phyloP scores from a whole-genome alignment of 352 stramenopile species.

The Globisporangium megalacanthum region DNA sequence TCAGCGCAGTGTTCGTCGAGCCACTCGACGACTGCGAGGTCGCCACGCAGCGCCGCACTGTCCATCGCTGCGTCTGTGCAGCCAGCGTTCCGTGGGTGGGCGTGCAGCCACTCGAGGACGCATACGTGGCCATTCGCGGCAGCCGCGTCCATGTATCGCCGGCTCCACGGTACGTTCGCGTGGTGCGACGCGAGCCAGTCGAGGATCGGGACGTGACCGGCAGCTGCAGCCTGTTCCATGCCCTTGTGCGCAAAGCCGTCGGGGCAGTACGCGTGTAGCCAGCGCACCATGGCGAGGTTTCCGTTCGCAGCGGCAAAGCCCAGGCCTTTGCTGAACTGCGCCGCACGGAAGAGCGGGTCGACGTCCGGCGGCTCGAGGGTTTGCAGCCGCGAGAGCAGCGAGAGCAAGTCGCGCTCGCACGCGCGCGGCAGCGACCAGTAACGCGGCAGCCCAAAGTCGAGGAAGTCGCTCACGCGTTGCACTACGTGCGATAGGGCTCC shows the following conservation, averaged over 20 bases:
- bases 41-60: conserved; percentile 13
- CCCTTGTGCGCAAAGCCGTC: conserved; percentile 8
- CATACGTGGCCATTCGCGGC: conserved; percentile 7
- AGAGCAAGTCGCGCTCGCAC: conserved; percentile 10
- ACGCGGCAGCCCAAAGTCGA: conserved; percentile 10
- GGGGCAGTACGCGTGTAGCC: conserved; percentile 15
- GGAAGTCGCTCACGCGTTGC: conserved; percentile 12
- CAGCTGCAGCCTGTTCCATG: conserved; percentile 11
- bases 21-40: conserved; percentile 20
- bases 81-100: conserved; percentile 7
- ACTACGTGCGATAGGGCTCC: conserved; percentile 11
- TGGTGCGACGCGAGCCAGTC: conserved; percentile 8
- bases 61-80: conserved; percentile 19
- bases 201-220: conserved; percentile 8
- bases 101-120: conserved; percentile 14
- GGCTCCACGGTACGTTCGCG: conserved; percentile 9
- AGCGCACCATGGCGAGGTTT: conserved; percentile 13
- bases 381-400: conserved; percentile 7
- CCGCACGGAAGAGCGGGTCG: conserved; percentile 8
- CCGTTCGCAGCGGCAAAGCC: conserved; percentile 6
- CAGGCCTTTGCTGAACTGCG: conserved; percentile 7
- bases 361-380: conserved; percentile 1
- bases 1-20: conserved; percentile 11
- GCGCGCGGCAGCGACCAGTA: conserved; percentile 11
- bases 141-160: conserved; percentile 11